Percentiles rank a stretch among this genome's conserved stretches.
These are phyloP conservation scores for Arabidopsis arenosa DNA, from an alignment of 345 rosid genomes.

Conservation along the genomic window DNA sequence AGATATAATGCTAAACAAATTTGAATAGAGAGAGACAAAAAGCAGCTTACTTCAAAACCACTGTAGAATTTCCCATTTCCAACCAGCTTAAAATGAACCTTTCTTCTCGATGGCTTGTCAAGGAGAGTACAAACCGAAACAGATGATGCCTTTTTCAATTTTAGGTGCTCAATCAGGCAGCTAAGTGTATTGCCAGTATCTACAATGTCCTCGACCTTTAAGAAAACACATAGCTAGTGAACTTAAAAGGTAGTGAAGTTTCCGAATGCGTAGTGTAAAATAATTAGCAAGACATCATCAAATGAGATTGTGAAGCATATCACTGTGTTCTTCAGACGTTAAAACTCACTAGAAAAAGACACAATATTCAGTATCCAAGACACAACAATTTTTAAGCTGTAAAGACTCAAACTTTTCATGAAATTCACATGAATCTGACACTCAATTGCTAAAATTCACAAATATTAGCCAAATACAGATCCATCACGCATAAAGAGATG, in stretches of 20 bases:
- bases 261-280: background rate
- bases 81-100: slow-evolving; percentile 65
- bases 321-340: background rate
- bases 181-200: slow-evolving; percentile 87
- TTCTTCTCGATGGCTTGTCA: slow-evolving; percentile 73
- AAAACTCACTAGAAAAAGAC: background rate
- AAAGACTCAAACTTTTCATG: slow-evolving; percentile 3
- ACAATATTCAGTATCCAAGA: background rate
- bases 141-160: slow-evolving; percentile 68
- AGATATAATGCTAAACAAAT: background rate
- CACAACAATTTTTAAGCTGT: background rate
- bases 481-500: background rate
- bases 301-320: background rate
- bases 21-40: background rate
- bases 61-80: slow-evolving; percentile 81
- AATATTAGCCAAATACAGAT: background rate
- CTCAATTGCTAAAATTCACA: background rate
- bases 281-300: slow-evolving; percentile 11
- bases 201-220: slow-evolving; percentile 91
- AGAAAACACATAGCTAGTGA: slow-evolving; percentile 30
- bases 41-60: slow-evolving; percentile 74
- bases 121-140: slow-evolving; percentile 86
- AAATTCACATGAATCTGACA: background rate
- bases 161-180: slow-evolving; percentile 60
- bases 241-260: background rate